These are phyloP conservation scores for Colletotrichum cereale DNA, from an alignment of 2,329 filamentous ascomycete species.

Conservation along the genomic window DNA sequence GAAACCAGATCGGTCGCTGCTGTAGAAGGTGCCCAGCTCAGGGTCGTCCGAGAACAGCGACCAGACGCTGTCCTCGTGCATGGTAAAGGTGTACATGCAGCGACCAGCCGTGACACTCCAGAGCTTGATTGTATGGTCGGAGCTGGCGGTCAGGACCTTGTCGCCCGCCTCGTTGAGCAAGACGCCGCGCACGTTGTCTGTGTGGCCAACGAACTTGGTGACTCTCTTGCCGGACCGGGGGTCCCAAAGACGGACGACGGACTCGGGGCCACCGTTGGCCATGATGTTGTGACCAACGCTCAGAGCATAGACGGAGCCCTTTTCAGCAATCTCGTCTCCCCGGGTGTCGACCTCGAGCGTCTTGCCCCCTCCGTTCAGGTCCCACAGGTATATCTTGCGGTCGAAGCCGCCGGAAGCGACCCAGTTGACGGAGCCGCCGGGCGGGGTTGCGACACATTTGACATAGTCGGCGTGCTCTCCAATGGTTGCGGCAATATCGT, in stretches of 20 bases:
- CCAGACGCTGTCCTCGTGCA: constrained; percentile 99
- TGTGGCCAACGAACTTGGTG: constrained; percentile 97
- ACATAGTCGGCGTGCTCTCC: constrained; percentile 97
- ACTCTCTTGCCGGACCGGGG: constrained; percentile 88
- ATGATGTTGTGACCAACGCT: constrained; percentile 84
- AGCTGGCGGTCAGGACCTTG: constrained; percentile 92
- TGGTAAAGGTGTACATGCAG: constrained; percentile 98
- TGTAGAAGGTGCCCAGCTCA: constrained; percentile 90
- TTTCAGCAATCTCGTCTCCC: constrained; percentile 86
- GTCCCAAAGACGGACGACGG: constrained; percentile 93
- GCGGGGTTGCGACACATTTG: constrained; percentile 88
- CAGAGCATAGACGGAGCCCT: constrained; percentile 95
- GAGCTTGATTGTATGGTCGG: constrained; percentile 96
- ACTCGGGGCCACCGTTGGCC: constrained; percentile 94
- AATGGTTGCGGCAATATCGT: constrained; percentile 79
- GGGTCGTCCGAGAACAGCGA: constrained; percentile 92
- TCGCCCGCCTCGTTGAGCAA: constrained; percentile 90
- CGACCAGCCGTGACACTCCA: constrained; percentile 96
- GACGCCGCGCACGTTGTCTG: constrained; percentile 92
- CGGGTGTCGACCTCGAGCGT: constrained; percentile 86
- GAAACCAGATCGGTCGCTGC: constrained; percentile 89
- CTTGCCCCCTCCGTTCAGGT: constrained; percentile 88
- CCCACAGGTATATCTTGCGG: constrained; percentile 93
- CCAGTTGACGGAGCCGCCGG: constrained; percentile 76
- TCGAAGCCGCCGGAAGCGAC: constrained; percentile 95